Conservation (phyloP, 2,329 filamentous ascomycete genomes). For the Cladophialophora carrionii region DNA sequence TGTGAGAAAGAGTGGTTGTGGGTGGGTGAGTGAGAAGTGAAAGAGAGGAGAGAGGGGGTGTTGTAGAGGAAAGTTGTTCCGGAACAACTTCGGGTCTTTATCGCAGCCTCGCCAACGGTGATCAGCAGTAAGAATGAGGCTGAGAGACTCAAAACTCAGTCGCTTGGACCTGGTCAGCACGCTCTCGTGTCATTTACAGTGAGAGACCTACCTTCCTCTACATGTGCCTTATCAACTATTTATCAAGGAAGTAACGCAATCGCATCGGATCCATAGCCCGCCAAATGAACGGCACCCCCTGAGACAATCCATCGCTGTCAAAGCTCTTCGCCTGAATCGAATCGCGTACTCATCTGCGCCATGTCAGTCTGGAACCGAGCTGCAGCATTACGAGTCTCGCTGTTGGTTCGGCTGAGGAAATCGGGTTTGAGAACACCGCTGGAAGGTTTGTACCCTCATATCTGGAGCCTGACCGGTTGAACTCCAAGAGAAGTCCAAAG, state of each 20-base stretch:
- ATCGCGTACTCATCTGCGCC: not conserved
- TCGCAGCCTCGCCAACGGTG: not conserved
- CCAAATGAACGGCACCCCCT: slow-evolving; percentile 8
- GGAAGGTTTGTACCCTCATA: not conserved
- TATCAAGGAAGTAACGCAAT: not conserved
- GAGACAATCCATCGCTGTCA: slow-evolving; percentile 1
- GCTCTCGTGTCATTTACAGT: not conserved
- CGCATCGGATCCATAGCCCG: slow-evolving; percentile 1
- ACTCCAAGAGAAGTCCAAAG: not conserved
- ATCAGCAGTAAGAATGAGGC: not conserved
- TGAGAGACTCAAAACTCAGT: not conserved
- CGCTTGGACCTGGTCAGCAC: not conserved
- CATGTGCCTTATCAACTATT: not conserved
- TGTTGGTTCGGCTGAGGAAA: not conserved
- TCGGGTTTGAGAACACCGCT: not conserved
- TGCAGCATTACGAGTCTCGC: not conserved
- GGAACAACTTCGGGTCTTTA: not conserved
- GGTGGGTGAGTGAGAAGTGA: not conserved
- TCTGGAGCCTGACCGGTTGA: not conserved
- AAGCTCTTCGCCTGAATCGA: not conserved
- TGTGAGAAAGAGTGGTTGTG: not conserved
- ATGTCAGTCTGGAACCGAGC: not conserved
- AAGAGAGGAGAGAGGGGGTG: not conserved
- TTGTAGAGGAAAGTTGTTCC: not conserved
- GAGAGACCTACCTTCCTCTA: not conserved